phyloP scores from a whole-genome alignment of 2,329 filamentous ascomycete genomes.

The Cordyceps javanica region DNA sequence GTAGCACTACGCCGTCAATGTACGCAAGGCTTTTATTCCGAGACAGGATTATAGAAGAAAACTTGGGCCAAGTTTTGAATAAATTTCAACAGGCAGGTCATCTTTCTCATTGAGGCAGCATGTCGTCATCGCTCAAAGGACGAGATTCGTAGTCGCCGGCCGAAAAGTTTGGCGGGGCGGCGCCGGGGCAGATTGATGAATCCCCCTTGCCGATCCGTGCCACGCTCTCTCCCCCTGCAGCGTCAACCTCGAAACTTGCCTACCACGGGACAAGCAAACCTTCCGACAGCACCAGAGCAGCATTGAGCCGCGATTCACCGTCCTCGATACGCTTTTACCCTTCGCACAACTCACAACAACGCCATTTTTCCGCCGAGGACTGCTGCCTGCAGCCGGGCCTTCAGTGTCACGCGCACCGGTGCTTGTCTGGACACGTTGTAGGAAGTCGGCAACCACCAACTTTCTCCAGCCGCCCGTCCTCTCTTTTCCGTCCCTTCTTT shows the following conservation, averaged over 20 bases:
- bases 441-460: constrained; percentile 1
- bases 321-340: background rate
- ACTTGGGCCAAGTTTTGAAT: no score
- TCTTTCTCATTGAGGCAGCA: background rate
- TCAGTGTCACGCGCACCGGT: background rate
- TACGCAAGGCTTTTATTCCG: no score
- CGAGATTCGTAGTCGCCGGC: no score
- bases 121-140: background rate
- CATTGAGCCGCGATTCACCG: background rate
- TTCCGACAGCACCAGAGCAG: background rate
- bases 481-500: background rate
- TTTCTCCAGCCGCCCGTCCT: background rate
- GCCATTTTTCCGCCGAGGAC: background rate
- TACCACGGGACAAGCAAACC: background rate
- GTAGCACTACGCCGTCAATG: no score
- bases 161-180: background rate
- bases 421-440: constrained; percentile 19
- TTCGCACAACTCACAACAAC: background rate
- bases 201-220: background rate
- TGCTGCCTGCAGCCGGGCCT: background rate
- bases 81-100: no score
- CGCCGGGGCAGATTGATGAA: background rate
- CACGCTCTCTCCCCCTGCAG: background rate
- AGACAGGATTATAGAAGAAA: no score
- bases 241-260: background rate